Evolutionary conservation across 192 early-diverging fungal genomes (phyloP), one percentile per base, ranked within the genome.

Genomic region (Coemansia sp.): DNA sequence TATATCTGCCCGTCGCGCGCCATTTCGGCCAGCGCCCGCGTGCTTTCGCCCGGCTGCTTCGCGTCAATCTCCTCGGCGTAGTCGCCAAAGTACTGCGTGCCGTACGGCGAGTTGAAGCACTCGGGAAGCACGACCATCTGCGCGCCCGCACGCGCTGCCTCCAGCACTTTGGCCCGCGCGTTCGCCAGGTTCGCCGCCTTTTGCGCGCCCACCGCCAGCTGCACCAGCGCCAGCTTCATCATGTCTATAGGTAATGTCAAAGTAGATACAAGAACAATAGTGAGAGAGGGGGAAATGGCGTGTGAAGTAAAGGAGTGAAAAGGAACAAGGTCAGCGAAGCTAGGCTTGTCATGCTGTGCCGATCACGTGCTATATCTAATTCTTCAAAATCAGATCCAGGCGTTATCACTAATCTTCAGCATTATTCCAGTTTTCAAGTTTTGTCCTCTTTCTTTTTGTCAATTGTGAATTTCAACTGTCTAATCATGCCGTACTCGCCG

Each of bases 71-170:
- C 81, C 63, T 99, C 97, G 33, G 97, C 92, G 64, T 97, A 95
- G 23, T 92, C 68, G n/a, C 81, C 83, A 80, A 99, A 99, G 83
- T 86, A 88, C 25, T 85, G 61, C 12, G 92, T 95, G 2, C 97
- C 97, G 76, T 99, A 99, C 8, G 94, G 95, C 14, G 90, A 94
- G 76, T 99, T 99, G 85, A 99, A 99, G 81, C 94, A 97, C 83
- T 99, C 97, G 32, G 95, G 97, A 14, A 98, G 82, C 3, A 97
- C 92, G 24, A 98, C 91, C n/a, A 96, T 75, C 38, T 91, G 83
- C 42, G 92, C 92, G 6, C 95, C 95, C 1, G 88, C 80, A 16
- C 69, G 73, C 2, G 90, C 86, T 4, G 97, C 97, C 54, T 94
- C 86, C 19, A 95, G 78, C 22, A 99, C 92, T 59, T 89, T 86